Percentiles rank a stretch among this genome's conserved stretches.
phyloP scores from a whole-genome alignment of 768 basidiomycete genomes.

The Strobilomyces echinocephalus region DNA sequence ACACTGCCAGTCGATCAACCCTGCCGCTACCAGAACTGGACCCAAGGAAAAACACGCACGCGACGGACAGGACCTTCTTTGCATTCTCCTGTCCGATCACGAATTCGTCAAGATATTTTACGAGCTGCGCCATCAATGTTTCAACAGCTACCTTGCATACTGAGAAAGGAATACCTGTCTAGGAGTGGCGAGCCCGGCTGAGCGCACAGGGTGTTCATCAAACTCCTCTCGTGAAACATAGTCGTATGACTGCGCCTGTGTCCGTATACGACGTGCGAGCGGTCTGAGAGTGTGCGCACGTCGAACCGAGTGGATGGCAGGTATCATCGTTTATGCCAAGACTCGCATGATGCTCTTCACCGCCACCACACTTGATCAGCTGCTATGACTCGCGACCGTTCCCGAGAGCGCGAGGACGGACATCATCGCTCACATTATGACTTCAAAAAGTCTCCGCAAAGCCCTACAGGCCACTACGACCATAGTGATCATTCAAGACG shows the following conservation, averaged over 20 bases:
- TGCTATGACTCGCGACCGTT: constrained; percentile 42
- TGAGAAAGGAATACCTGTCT: constrained; percentile 38
- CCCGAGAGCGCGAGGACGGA: constrained; percentile 33
- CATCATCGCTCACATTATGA: constrained; percentile 34
- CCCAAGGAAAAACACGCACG: constrained; percentile 50
- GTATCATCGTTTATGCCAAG: constrained; percentile 12
- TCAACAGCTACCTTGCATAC: background rate
- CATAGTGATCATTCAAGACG: constrained; percentile 24
- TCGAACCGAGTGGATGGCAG: constrained; percentile 19
- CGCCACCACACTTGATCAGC: background rate
- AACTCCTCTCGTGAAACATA: constrained; percentile 30
- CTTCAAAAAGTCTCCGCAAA: constrained; percentile 27
- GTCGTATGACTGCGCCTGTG: constrained; percentile 52
- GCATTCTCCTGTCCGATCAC: constrained; percentile 89
- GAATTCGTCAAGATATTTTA: constrained; percentile 81
- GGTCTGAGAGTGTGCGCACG: constrained; percentile 26
- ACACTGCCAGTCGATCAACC: constrained; percentile 47
- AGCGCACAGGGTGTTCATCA: constrained; percentile 33
- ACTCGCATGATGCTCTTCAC: background rate
- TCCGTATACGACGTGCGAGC: constrained; percentile 41
- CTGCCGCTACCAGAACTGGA: background rate
- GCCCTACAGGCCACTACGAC: constrained; percentile 30
- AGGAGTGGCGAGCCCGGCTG: constrained; percentile 56
- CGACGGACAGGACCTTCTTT: constrained; percentile 91
- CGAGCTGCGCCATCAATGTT: constrained; percentile 47